Conservation (phyloP, 257 asterid genomes). For the Plantago major region DNA sequence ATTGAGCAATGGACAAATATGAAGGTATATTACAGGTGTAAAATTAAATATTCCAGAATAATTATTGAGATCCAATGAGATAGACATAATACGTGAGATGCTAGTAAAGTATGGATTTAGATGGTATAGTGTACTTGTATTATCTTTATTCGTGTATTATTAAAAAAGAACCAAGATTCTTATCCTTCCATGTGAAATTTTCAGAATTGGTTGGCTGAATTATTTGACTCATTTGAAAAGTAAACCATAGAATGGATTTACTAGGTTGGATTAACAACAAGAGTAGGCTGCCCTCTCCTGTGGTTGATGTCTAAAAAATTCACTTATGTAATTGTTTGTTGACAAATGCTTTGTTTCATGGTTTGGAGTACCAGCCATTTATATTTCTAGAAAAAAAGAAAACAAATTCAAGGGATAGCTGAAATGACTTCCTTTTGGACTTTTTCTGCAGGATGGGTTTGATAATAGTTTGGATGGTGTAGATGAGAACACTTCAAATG, state of each 20-base stretch:
- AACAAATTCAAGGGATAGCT: not conserved
- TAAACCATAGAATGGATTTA: not conserved
- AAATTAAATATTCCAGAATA: not conserved
- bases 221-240: not conserved
- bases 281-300: not conserved
- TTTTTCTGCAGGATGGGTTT: constrained; percentile 41
- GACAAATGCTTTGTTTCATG: constrained; percentile 12
- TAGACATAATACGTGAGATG: not conserved
- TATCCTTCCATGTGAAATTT: not conserved
- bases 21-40: constrained; percentile 22
- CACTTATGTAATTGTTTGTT: not conserved
- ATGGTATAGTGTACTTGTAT: not conserved
- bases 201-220: not conserved
- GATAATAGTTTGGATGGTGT: constrained; percentile 28
- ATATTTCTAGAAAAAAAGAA: constrained; percentile 7
- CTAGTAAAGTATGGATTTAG: not conserved
- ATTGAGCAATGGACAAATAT: constrained; percentile 30
- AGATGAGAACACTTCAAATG: constrained; percentile 31
- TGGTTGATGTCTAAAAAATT: not conserved
- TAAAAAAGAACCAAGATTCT: not conserved
- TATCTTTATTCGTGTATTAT: not conserved
- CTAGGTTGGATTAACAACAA: not conserved
- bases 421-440: constrained; percentile 30
- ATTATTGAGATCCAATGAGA: not conserved
- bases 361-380: constrained; percentile 9